phyloP scores from a whole-genome alignment of 495 filamentous ascomycete genomes.

The Penicillium antarcticum region DNA sequence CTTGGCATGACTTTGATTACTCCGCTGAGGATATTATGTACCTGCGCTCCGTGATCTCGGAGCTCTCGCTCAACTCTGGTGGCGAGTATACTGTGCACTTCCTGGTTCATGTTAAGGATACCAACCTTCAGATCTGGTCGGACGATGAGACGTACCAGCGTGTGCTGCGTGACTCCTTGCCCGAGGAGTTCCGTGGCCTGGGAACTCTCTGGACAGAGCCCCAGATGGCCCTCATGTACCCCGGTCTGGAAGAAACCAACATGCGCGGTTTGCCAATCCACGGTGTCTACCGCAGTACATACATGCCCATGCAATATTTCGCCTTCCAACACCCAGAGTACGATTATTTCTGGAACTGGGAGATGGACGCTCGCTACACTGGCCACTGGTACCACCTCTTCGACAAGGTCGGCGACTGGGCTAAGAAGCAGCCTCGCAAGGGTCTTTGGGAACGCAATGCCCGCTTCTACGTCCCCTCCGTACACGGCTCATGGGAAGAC shows the following conservation, averaged over 20 bases:
- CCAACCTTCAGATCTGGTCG: slow-evolving; percentile 62
- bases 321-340: slow-evolving; percentile 88
- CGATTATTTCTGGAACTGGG: slow-evolving; percentile 98
- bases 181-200: slow-evolving; percentile 83
- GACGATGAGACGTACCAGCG: slow-evolving; percentile 60
- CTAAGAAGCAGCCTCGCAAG: slow-evolving; percentile 80
- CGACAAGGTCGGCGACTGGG: slow-evolving; percentile 68
- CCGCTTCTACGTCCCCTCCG: slow-evolving; percentile 84
- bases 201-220: slow-evolving; percentile 87
- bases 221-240: slow-evolving; percentile 87
- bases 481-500: slow-evolving; percentile 89
- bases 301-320: slow-evolving; percentile 94
- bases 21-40: slow-evolving; percentile 51
- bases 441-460: slow-evolving; percentile 90
- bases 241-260: slow-evolving; percentile 71
- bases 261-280: slow-evolving; percentile 75
- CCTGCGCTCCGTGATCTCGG: slow-evolving; percentile 57
- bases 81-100: slow-evolving; percentile 64
- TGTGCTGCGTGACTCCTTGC: slow-evolving; percentile 68
- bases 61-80: slow-evolving; percentile 60
- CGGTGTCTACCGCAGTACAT: slow-evolving; percentile 85
- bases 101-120: slow-evolving; percentile 64
- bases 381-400: slow-evolving; percentile 96
- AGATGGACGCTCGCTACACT: slow-evolving; percentile 94
- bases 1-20: slow-evolving; percentile 59